Conservation (phyloP, 129 eudicot genomes). For the Solidago caesia region DNA sequence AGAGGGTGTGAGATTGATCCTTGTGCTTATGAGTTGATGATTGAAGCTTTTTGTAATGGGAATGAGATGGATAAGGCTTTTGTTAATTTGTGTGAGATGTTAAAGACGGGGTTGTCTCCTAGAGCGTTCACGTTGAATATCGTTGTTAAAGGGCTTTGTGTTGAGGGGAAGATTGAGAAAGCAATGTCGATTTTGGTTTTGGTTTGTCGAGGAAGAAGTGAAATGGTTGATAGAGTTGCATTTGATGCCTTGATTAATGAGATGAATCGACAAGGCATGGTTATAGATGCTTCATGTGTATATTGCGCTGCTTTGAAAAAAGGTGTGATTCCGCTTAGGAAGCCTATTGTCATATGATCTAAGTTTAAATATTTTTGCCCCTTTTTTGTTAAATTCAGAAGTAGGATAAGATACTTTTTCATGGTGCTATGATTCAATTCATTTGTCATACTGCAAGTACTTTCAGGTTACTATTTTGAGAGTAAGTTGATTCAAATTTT, state of each 20-base stretch:
- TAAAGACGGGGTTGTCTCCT: slow-evolving; percentile 43
- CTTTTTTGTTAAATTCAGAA: neutral
- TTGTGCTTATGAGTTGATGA: slow-evolving; percentile 43
- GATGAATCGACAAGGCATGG: slow-evolving; percentile 51
- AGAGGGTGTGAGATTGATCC: slow-evolving; percentile 35
- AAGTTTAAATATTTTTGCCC: neutral
- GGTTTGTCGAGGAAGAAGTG: slow-evolving; percentile 33
- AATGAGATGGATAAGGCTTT: slow-evolving; percentile 46
- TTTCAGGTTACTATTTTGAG: neutral
- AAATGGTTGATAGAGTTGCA: slow-evolving; percentile 38
- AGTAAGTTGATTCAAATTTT: neutral
- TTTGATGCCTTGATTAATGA: slow-evolving; percentile 54
- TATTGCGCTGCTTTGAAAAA: slow-evolving; percentile 61
- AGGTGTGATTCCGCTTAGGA: slow-evolving; percentile 49
- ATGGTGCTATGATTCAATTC: neutral
- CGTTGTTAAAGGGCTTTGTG: slow-evolving; percentile 53
- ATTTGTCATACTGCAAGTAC: neutral
- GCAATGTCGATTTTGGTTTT: slow-evolving; percentile 46
- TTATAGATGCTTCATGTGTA: slow-evolving; percentile 36
- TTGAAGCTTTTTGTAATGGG: slow-evolving; percentile 60
- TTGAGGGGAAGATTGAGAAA: slow-evolving; percentile 43
- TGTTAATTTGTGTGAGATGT: slow-evolving; percentile 49
- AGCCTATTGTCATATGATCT: slow-evolving; percentile 14
- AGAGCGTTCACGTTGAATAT: slow-evolving; percentile 40
- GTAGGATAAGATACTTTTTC: neutral